A percentile compares a stretch with the other conserved stretches of the same genome.
phyloP scores from a whole-genome alignment of 2,329 filamentous ascomycete species.

The Mariannaea sp. region DNA sequence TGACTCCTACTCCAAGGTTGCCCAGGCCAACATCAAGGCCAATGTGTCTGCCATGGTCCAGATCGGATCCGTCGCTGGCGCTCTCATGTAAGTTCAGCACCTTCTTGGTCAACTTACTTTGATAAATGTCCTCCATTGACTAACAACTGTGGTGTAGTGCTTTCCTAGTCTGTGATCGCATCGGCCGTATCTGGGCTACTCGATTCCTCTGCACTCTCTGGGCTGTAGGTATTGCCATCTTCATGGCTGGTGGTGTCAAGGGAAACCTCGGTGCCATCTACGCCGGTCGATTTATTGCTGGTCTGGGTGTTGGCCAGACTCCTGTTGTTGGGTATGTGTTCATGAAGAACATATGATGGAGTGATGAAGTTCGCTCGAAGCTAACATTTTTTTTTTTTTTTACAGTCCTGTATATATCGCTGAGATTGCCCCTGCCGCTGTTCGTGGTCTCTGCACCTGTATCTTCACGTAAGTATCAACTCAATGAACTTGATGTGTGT shows the following conservation, averaged over 20 bases:
- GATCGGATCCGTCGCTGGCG: constrained; percentile 74
- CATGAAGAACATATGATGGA: background rate
- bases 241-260: constrained; percentile 57
- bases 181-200: constrained; percentile 67
- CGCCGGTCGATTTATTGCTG: constrained; percentile 68
- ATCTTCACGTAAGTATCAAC: constrained; percentile 45
- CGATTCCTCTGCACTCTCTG: constrained; percentile 61
- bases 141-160: constrained; percentile 47
- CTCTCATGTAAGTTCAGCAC: constrained; percentile 58
- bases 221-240: constrained; percentile 63
- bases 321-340: constrained; percentile 61
- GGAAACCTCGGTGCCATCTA: constrained; percentile 63
- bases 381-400: constrained; percentile 10
- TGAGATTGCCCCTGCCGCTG: constrained; percentile 70
- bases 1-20: constrained; percentile 54
- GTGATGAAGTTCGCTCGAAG: background rate
- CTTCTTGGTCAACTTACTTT: background rate
- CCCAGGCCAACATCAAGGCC: constrained; percentile 70
- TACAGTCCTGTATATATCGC: constrained; percentile 70
- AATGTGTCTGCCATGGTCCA: constrained; percentile 85
- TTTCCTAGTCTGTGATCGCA: constrained; percentile 62
- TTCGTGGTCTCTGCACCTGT: constrained; percentile 74
- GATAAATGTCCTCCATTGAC: background rate
- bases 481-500: background rate
- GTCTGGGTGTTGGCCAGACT: constrained; percentile 69